A percentile compares a stretch with the other conserved stretches of the same genome.
Evolutionary conservation across 2,329 filamentous ascomycete genomes (phyloP).

Genomic region (Cladophialophora exuberans): DNA sequence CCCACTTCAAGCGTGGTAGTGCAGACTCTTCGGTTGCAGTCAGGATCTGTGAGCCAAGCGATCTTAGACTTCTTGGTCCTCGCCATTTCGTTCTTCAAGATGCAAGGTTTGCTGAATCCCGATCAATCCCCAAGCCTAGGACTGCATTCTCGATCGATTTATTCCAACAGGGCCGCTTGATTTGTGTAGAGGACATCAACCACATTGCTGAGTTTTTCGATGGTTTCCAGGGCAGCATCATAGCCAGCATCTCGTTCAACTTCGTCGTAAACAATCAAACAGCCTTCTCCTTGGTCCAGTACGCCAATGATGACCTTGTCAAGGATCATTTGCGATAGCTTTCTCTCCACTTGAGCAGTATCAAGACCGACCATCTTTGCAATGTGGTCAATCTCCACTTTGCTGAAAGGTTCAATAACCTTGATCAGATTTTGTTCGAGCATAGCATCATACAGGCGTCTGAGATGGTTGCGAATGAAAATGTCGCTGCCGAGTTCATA

Average conservation of each 20-base stretch:
- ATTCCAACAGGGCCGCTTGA: constrained; percentile 94
- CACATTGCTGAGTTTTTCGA: constrained; percentile 95
- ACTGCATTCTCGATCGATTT: constrained; percentile 37
- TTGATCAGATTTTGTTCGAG: constrained; percentile 99
- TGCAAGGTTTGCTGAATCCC: too few relatives aligned
- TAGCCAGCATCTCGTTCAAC: constrained; percentile 90
- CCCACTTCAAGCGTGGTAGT: not conserved
- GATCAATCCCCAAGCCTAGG: not conserved
- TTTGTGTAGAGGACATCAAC: constrained; percentile 98
- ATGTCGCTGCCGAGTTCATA: constrained; percentile 92
- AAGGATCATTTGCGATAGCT: constrained; percentile 98
- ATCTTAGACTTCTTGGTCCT: too few relatives aligned
- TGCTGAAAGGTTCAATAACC: constrained; percentile 97
- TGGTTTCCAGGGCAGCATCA: constrained; percentile 89
- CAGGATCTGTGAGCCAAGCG: not conserved
- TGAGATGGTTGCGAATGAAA: constrained; percentile 96
- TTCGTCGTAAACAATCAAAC: constrained; percentile 96
- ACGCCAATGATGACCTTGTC: constrained; percentile 99
- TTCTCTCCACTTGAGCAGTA: constrained; percentile 94
- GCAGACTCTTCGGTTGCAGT: not conserved
- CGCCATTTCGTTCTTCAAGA: too few relatives aligned
- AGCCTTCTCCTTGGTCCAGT: constrained; percentile 94
- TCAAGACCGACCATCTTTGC: constrained; percentile 97
- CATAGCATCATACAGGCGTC: constrained; percentile 96
- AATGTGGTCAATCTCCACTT: constrained; percentile 95